Evolutionary conservation across 2,329 filamentous ascomycete species (phyloP), one percentile per base, ranked within the genome.

Genomic region (Apiospora arundinis): DNA sequence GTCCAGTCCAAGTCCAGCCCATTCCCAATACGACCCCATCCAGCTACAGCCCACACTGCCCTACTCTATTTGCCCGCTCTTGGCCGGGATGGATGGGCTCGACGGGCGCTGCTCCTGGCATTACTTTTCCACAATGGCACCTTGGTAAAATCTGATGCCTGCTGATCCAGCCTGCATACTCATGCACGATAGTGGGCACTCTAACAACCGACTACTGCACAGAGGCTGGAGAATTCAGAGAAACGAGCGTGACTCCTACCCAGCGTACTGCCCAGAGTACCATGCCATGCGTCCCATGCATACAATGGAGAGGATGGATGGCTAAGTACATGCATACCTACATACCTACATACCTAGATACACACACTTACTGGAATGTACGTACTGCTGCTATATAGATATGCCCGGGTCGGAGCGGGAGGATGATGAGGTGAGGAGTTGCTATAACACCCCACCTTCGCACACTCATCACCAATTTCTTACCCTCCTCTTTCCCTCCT

Each of bases 401-500:
- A 63, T 63, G 56, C 28, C 56, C 56, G 56, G 56, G 56, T 63
- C 56, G 56, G 56, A 63, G 56, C 56, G 56, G 56, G 56, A 63
- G 56, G 56, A 63, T 40, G 56, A 63, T 63, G 56, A 63, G 56
- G 56, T 63, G 56, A 63, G 56, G 63, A 72, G 67, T 69, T 76
- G 76, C 75, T 85, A 85, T 85, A 85, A 83, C 85, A 82, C 85
- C 75, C 77, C 85, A 83, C 82, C 83, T 85, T 40, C 42, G 46
- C 67, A 69, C 84, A 84, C 83, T 81, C 82, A 80, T 81, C 83
- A 81, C 81, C 81, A 82, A 80, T 83, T 48, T 82, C 82, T 83
- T 74, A 84, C 83, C 83, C 81, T 83, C 82, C 81, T 83, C 81
- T 83, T 80, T 81, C 80, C 80, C 76, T 86, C 85, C 81, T 86